Base-by-base conservation (phyloP, 768 basidiomycete species). In the Cyclocybe aegerita region DNA sequence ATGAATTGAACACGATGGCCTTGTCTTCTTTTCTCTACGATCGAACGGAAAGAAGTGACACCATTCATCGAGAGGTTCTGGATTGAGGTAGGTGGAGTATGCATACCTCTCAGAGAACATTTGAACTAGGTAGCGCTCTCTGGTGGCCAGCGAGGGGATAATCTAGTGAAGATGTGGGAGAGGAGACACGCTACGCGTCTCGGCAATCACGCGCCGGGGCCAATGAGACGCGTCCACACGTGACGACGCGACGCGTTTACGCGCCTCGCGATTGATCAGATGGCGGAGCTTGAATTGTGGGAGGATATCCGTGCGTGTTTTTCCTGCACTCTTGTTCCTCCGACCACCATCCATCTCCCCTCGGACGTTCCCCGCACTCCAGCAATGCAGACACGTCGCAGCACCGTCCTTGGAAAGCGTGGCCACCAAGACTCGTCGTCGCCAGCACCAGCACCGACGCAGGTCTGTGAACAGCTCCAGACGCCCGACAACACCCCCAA, bases 401-500 rank as follows among this genome's bases (percentile, higher is more conserved):
- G 73, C 65, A 75, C 78, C 17, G 76, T 81, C 42, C 73, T 81
- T 23, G 79, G 79, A 37, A 81, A 81, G 61, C 72, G 79, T 48
- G 57, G 71, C 38, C 77, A 78, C 48, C 72, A 70, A 43, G 60
- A 61, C 14, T 54, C 63, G 7, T 60, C 70, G 23, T 56, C 62
- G 23, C 48, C 59, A 48, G 48, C 62, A 11, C 56, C 69, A 23
- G 23, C 23, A 9, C 37, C 57, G 45, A 42, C 57, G 60, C 54
- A 65, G 64, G 58, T 64, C 60, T 56, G 69, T 60, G 70, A 73
- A 59, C 68, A 70, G 64, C 73, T 79, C 30, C 77, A 73, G 54
- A 84, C 85, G 0, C 85, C 86, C 5, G 82, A 86, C 54, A 68
- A 73, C 30, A 83, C 81, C 7, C 86, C 87, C 14, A 80, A 77